Base-by-base conservation (phyloP, 352 stramenopile genomes). In the Thalassiosira hispida region DNA sequence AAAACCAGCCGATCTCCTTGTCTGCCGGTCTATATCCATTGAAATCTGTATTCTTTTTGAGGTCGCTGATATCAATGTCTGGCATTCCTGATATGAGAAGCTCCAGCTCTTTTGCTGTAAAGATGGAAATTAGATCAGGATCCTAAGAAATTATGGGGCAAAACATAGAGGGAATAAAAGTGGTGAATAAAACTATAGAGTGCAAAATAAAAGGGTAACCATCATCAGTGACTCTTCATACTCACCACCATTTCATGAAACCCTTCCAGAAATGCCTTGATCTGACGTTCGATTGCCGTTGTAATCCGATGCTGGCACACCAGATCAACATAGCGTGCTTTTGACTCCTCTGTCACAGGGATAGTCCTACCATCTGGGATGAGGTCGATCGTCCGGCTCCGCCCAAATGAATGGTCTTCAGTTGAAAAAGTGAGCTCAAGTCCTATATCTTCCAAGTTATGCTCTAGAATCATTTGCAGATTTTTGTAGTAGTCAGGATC, bases 291-390 rank as follows among this genome's bases (percentile, higher is more conserved):
- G 73, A 99, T 99, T 22, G 96, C 95, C 22, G 96, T 98, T 33
- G 97, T 98, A 97, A 99, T 99, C n/a, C 97, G 94, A 87, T 99
- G 96, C 80, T 99, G 95, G 55, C 96, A 98, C 66, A 99, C 96
- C 73, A 98, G 84, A 61, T 97, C 95, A 3, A 99, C 96, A 84
- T 99, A 99, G 81, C 98, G 92, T 66, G 94, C 90, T 88, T 99
- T 99, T 89, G 97, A 98, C 40, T 98, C 93, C 52, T 99, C 97
- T 0, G 96, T 98, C 4, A 99, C 97, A 5, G 91, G 57, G 23
- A 98, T 97, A 51, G 97, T 96, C 4, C 95, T 90, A 18, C 97
- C 97, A 69, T 98, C 95, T 20, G 96, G 95, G 71, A 98, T 92
- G 18, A 99, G 88, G 66, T 99, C 97, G 53, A 98, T 94, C 2